These are phyloP conservation scores for Suillus plorans DNA, from an alignment of 768 basidiomycete genomes.

Conservation along the genomic window DNA sequence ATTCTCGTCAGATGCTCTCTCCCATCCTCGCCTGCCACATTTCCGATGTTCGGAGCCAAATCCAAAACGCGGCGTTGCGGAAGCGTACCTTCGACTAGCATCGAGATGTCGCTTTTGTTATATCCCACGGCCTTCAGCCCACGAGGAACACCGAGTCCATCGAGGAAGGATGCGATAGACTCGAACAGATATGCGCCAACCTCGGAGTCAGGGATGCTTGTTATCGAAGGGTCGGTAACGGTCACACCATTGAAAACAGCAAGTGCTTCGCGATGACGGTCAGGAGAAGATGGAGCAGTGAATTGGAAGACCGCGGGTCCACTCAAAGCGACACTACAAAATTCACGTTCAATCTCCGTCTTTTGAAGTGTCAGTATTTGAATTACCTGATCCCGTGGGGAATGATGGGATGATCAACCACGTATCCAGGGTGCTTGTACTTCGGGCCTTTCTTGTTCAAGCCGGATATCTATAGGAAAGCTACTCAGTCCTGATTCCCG, in stretches of 20 bases:
- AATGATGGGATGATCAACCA: constrained; percentile 83
- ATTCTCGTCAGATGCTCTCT: constrained; percentile 79
- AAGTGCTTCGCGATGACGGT: constrained; percentile 86
- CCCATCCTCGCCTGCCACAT: constrained; percentile 81
- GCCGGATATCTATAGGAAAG: constrained; percentile 69
- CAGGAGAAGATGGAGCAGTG: constrained; percentile 90
- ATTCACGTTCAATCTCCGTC: constrained; percentile 8
- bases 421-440: constrained; percentile 90
- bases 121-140: constrained; percentile 85
- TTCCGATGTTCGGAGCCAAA: constrained; percentile 87
- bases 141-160: constrained; percentile 79
- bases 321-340: constrained; percentile 74
- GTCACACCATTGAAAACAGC: constrained; percentile 76
- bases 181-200: constrained; percentile 80
- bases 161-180: constrained; percentile 85
- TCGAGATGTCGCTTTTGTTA: constrained; percentile 59
- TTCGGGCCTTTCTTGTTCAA: constrained; percentile 93
- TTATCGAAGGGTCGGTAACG: constrained; percentile 66
- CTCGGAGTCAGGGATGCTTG: constrained; percentile 73
- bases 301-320: constrained; percentile 96
- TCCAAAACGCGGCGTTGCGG: constrained; percentile 93
- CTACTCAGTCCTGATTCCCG: constrained; percentile 2
- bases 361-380: background rate
- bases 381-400: constrained; percentile 83
- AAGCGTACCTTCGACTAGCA: constrained; percentile 86